These are phyloP conservation scores for Tetradesmus lagerheimii DNA, from an alignment of 139 green algal species.

Conservation along the genomic window DNA sequence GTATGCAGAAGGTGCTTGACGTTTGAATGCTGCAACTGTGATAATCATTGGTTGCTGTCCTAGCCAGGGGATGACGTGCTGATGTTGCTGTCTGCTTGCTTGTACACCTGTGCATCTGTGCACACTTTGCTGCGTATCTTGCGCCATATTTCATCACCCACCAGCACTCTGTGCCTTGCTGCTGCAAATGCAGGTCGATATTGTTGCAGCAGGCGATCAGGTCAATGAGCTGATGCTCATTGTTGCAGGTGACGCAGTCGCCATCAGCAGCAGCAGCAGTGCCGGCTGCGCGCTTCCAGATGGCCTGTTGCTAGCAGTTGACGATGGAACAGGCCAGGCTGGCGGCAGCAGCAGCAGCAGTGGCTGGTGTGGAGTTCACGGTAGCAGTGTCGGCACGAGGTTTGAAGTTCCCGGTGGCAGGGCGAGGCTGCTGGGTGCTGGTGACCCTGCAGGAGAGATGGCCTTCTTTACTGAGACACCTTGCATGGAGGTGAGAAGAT, in stretches of 20 bases:
- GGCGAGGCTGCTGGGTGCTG: not conserved
- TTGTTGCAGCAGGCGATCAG: not conserved
- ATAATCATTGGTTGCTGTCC: too few relatives aligned
- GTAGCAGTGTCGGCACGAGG: not conserved
- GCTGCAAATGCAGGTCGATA: not conserved
- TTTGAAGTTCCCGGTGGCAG: not conserved
- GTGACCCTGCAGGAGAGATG: slow-evolving; percentile 37
- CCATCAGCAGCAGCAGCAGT: not conserved
- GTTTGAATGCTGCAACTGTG: too few relatives aligned
- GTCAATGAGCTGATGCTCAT: not conserved
- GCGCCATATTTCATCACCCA: too few relatives aligned
- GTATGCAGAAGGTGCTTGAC: too few relatives aligned
- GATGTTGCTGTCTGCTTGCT: too few relatives aligned
- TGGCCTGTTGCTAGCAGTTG: not conserved
- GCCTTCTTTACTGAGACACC: slow-evolving; percentile 50
- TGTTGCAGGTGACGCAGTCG: not conserved
- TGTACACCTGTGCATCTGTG: too few relatives aligned
- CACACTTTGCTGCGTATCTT: too few relatives aligned
- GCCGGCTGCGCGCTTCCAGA: not conserved
- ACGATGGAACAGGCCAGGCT: not conserved
- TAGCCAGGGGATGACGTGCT: too few relatives aligned
- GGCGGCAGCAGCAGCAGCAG: not conserved
- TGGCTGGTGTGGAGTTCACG: not conserved
- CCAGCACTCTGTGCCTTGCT: too few relatives aligned
- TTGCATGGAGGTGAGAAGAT: slow-evolving; percentile 22